Evolutionary conservation across 306 rosid genomes (phyloP).

Genomic region (Arachis hypogaea): DNA sequence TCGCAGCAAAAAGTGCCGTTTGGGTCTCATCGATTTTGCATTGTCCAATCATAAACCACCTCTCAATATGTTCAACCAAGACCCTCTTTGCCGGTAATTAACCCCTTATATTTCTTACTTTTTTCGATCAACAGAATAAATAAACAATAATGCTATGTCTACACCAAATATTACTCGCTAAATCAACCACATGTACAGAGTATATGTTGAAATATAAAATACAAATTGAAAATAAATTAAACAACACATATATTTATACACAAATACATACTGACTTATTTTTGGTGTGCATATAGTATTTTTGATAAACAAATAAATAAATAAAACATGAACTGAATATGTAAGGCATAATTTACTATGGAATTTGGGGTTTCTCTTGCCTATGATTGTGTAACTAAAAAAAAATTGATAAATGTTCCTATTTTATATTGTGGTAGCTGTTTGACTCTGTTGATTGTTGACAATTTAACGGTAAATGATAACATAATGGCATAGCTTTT

Average conservation of each 20-base stretch:
- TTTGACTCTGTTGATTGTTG: not conserved
- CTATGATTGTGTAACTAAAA: not conserved
- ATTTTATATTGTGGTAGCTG: not conserved
- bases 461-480: constrained; percentile 9
- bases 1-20: constrained; percentile 78
- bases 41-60: constrained; percentile 68
- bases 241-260: too few species aligned
- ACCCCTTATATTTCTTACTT: not conserved
- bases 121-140: too few species aligned
- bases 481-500: not conserved
- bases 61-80: constrained; percentile 79
- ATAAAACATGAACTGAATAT: too few species aligned
- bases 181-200: too few species aligned
- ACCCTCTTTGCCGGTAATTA: constrained; percentile 75
- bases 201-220: too few species aligned
- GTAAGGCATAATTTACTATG: not conserved
- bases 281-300: too few species aligned
- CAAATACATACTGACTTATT: too few species aligned
- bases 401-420: not conserved
- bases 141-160: too few species aligned
- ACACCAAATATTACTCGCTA: too few species aligned
- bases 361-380: not conserved
- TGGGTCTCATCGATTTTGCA: constrained; percentile 80
- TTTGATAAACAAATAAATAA: too few species aligned
- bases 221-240: too few species aligned